Evolutionary conservation across 345 rosid species (phyloP), one percentile per base, ranked within the genome.

Genomic region (Mangifera indica): DNA sequence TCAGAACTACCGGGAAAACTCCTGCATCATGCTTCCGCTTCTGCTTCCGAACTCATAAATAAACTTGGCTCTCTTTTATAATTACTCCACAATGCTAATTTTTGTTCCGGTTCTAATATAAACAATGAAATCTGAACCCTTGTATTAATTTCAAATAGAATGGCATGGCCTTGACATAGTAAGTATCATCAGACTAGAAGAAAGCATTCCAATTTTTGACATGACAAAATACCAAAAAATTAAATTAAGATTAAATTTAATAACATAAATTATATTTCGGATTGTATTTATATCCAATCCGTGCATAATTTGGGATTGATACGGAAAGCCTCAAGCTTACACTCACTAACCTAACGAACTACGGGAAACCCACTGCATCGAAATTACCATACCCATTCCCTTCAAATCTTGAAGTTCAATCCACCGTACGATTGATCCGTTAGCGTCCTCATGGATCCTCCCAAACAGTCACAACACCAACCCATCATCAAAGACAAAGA

Each of bases 21-120:
- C 95, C 93, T 0, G 73, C 46, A 4, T 55, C 82, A 52, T 91
- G 97, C 70, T 83, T 84, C n/a, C n/a, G n/a, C n/a, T n/a, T n/a
- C 81, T 90, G 89, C 78, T 86, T 76, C 77, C 82, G 74, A 77
- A 71, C 32, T 32, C 48, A 48, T 29, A 56, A 63, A 17, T 53
- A 60, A 26, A 56, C 69, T 48, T 25, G 46, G 48, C 70, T 74
- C 57, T 32, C 20, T 64, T 58, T 13, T 45, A 65, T 15, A 18
- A 25, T n/a, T 15, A 21, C 60, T 21, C 10, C 64, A 58, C 15
- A 18, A 51, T 18, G 7, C 34, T 9, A 10, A 73, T 51, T 48
- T 7, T 40, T n/a, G n/a, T 55, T 55, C 40, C 51, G 14, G 21
- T 40, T 9, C 40, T 10, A 46, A 12, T 17, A n/a, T 12, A 68